Base-by-base conservation (phyloP, 2,329 filamentous ascomycete species). In the Neofusicoccum parvum region DNA sequence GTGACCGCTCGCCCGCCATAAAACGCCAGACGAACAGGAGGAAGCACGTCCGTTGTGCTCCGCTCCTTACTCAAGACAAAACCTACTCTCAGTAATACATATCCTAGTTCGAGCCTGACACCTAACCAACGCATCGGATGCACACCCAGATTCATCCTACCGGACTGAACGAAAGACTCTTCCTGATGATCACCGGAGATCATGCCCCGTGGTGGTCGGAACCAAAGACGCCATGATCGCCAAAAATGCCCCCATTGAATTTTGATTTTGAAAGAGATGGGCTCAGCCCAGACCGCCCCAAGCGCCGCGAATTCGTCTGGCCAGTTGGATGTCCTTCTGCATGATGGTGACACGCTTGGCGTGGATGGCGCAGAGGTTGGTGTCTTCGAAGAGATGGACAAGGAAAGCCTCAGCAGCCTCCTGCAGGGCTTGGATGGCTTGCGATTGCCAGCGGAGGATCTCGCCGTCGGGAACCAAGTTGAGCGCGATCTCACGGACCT, bases 261-360 rank as follows among this genome's bases (percentile, higher is more conserved):
- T 15, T 23, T 14, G 3, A 11, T 49, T 49, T 27, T 32, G 27
- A 32, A 7, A 32, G 27, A 32, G 0, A 32, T 32, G 27, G 5
- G 12, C 12, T 68, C 45, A 70, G 37, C 75, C 75, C 45, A 73
- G 49, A 12, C 75, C 79, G 7, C 81, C 80, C 80, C 80, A 82
- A 9, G 79, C 94, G 72, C 95, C 95, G 76, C 95, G 92, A 78
- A 99, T 92, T 77, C 95, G 92, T 73, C 95, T 91, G 76, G 94
- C 94, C 59, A 98, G 89, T 84, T 98, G 94, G 79, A 98, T 97
- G 76, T 97, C 94, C 87, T 97, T 97, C 79, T 89, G 90, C 83
- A 94, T 94, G 83, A 98, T 98, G 77, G 94, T 98, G 78, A 98
- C 95, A 85, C 95, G 93, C 89, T 98, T 98, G 83, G 95, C 94